Evolutionary conservation across 768 basidiomycete genomes (phyloP).

Genomic region (Phlebiopsis gigantea): DNA sequence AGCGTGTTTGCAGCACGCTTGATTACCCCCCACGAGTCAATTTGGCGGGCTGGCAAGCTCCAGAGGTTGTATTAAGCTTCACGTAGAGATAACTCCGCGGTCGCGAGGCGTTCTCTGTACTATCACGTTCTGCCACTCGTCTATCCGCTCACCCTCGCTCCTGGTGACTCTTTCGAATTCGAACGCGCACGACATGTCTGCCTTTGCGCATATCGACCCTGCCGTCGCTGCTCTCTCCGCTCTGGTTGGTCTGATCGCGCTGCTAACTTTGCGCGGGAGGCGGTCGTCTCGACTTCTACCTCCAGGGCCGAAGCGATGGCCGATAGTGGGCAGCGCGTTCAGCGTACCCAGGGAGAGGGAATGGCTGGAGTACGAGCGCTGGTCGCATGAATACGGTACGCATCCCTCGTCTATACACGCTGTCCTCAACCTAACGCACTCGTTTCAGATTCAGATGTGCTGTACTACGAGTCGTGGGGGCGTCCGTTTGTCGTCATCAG

Average conservation of each 20-base stretch:
- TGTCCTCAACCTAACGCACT: neutral
- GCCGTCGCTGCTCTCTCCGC: neutral
- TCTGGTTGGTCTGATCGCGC: neutral
- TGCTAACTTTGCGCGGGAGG: neutral
- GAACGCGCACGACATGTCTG: no score
- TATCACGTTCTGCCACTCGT: no score
- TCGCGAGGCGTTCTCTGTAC: no score
- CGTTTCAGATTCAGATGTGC: conserved; percentile 8
- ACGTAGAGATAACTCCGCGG: no score
- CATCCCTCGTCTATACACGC: neutral
- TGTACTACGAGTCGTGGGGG: conserved; percentile 19
- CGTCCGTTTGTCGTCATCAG: conserved; percentile 33
- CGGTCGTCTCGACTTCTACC: conserved; percentile 16
- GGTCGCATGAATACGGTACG: conserved; percentile 9
- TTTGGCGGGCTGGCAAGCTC: no score
- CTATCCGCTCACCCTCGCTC: no score
- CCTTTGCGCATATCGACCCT: no score
- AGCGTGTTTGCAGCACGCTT: no score
- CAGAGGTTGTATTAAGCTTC: no score
- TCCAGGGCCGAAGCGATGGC: conserved; percentile 21
- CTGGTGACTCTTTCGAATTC: no score
- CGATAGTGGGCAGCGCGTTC: conserved; percentile 22
- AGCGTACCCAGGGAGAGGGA: conserved; percentile 12
- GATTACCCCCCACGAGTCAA: no score
- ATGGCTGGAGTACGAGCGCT: conserved; percentile 9